Evolutionary conservation across 352 stramenopile species (phyloP).

Genomic region (Globisporangium yorkense): DNA sequence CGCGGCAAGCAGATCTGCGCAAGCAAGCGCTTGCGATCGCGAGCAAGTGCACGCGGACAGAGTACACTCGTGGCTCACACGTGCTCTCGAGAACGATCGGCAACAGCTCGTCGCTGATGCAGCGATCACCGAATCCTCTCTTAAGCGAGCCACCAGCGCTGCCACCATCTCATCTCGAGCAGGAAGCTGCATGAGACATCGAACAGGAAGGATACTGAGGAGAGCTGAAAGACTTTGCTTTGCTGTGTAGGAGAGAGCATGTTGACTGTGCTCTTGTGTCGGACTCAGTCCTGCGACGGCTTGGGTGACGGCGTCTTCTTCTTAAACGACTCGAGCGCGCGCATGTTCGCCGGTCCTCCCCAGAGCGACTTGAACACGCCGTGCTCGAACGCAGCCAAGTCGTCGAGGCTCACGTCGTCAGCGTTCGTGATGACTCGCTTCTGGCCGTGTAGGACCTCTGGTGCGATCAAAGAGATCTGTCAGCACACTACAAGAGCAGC

Average conservation of each 20-base stretch:
- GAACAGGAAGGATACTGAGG: too few species aligned
- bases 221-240: too few species aligned
- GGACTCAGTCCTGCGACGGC: background rate
- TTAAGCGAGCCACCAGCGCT: too few species aligned
- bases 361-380: constrained; percentile 63
- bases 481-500: background rate
- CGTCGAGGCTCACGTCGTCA: constrained; percentile 62
- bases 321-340: constrained; percentile 49
- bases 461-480: background rate
- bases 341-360: constrained; percentile 67
- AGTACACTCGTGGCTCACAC: constrained; percentile 42
- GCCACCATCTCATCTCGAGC: background rate
- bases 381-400: constrained; percentile 56
- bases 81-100: constrained; percentile 21
- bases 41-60: constrained; percentile 10
- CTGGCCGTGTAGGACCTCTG: constrained; percentile 64
- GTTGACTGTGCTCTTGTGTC: background rate
- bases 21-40: constrained; percentile 24
- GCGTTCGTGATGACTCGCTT: constrained; percentile 69
- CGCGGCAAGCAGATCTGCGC: constrained; percentile 17
- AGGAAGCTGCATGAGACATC: background rate
- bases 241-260: too few species aligned
- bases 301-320: constrained; percentile 23
- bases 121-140: background rate
- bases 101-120: background rate